phyloP scores from a whole-genome alignment of 1,284 basidiomycete species.

The Bondarzewia mesenterica region DNA sequence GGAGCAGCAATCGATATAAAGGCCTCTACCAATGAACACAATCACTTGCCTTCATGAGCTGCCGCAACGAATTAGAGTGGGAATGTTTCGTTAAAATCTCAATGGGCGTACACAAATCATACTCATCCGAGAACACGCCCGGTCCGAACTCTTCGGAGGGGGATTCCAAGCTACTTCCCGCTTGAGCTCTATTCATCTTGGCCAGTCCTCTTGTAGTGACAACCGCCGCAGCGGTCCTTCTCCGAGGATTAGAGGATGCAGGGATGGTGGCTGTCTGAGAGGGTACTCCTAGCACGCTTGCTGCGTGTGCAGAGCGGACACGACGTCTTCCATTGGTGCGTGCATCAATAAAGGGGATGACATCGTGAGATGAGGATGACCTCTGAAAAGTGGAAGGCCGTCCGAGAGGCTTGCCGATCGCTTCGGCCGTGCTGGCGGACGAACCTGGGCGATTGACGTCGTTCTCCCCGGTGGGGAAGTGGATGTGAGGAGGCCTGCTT shows the following conservation, averaged over 20 bases:
- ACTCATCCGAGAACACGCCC: slow-evolving; percentile 56
- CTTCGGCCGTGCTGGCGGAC: slow-evolving; percentile 5
- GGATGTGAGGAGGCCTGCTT: slow-evolving; percentile 2
- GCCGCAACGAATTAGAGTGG: slow-evolving; percentile 1
- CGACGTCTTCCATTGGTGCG: slow-evolving; percentile 19
- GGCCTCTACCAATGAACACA: background rate
- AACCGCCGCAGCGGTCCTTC: slow-evolving; percentile 7
- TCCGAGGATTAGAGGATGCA: background rate
- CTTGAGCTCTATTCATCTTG: background rate
- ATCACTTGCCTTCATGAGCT: slow-evolving; percentile 59
- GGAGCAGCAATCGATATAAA: slow-evolving; percentile 9
- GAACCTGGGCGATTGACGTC: slow-evolving; percentile 13
- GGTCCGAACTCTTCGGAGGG: slow-evolving; percentile 23
- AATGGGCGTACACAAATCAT: slow-evolving; percentile 54
- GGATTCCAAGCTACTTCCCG: slow-evolving; percentile 1
- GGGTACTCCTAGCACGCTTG: background rate
- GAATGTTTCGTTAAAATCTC: slow-evolving; percentile 1
- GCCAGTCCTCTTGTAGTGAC: background rate
- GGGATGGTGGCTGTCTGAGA: background rate
- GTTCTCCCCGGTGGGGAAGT: slow-evolving; percentile 6
- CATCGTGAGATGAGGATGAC: slow-evolving; percentile 9
- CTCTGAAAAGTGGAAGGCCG: slow-evolving; percentile 16
- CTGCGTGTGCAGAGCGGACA: slow-evolving; percentile 10
- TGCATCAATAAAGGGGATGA: background rate
- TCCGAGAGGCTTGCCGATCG: slow-evolving; percentile 18